Conservation (phyloP, 208 protist species). For the Leishmania guyanensis region DNA sequence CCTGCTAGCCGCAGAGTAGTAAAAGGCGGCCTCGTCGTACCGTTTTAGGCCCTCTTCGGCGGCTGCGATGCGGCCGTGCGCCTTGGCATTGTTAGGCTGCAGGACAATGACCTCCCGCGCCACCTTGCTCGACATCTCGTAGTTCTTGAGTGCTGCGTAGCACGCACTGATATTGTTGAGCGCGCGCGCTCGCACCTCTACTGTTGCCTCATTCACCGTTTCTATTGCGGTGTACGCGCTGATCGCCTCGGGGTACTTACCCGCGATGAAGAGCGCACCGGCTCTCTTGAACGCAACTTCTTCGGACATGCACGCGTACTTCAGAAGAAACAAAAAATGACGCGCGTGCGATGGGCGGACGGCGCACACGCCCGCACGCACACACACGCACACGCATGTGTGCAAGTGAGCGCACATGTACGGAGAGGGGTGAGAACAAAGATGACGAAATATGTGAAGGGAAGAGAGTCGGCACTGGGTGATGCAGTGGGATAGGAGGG, state of each 20-base stretch:
- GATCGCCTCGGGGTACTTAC: constrained; percentile 60
- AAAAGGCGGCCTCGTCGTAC: constrained; percentile 63
- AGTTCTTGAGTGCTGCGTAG: constrained; percentile 66
- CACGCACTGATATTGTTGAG: constrained; percentile 85
- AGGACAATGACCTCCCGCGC: constrained; percentile 56
- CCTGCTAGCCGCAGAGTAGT: constrained; percentile 38
- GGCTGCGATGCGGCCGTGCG: constrained; percentile 63
- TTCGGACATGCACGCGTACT: constrained; percentile 35
- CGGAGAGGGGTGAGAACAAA: background rate
- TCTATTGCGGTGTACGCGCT: constrained; percentile 51
- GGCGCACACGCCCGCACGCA: background rate
- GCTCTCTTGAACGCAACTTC: constrained; percentile 60
- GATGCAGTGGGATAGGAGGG: background rate
- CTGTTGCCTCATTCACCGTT: constrained; percentile 12
- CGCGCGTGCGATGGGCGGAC: background rate
- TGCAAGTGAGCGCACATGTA: background rate
- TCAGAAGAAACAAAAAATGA: background rate
- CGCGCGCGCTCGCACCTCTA: constrained; percentile 51
- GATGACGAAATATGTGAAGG: too few relatives aligned
- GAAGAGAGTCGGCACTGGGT: background rate
- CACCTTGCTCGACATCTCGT: constrained; percentile 45
- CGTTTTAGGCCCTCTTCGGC: constrained; percentile 68
- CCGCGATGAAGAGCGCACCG: constrained; percentile 44
- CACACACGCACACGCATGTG: background rate
- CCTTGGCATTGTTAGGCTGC: constrained; percentile 55